Conservation (phyloP, 306 rosid species). For the Lathyrus oleraceus region DNA sequence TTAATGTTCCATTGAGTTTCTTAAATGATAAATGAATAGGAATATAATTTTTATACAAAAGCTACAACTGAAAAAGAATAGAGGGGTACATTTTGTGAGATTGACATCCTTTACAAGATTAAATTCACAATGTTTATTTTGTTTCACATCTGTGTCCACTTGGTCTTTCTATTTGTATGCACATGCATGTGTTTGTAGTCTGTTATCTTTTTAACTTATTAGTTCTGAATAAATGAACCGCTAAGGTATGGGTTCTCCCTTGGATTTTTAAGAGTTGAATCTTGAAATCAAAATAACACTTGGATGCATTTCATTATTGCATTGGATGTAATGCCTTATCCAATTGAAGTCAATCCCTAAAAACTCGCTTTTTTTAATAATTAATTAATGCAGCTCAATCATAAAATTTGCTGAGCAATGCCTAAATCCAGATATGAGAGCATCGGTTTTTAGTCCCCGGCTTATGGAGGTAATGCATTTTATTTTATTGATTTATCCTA, state of each 20-base stretch:
- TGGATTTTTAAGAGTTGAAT: constrained; percentile 19
- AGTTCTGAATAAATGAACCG: neutral
- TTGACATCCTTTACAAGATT: neutral
- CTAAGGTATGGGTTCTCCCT: constrained; percentile 17
- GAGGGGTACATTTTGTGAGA: constrained; percentile 4
- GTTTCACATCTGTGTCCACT: neutral
- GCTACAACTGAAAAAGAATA: neutral
- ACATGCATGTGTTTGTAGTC: neutral
- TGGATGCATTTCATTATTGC: constrained; percentile 18
- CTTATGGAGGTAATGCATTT: constrained; percentile 81
- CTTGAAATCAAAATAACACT: constrained; percentile 28
- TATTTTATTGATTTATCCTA: constrained; percentile 35
- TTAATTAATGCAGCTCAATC: constrained; percentile 69
- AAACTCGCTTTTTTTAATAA: constrained; percentile 27
- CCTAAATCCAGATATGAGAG: constrained; percentile 71
- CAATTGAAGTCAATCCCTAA: constrained; percentile 6
- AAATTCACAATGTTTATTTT: neutral
- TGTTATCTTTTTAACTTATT: neutral
- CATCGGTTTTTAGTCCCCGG: constrained; percentile 89
- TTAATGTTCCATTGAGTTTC: neutral
- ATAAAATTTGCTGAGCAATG: constrained; percentile 86
- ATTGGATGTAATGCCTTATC: constrained; percentile 17
- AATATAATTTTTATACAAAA: neutral
- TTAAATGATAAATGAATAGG: neutral
- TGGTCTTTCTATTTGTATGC: neutral